Conservation (phyloP, 441 rosid genomes). For the Francoa sonchifolia region DNA sequence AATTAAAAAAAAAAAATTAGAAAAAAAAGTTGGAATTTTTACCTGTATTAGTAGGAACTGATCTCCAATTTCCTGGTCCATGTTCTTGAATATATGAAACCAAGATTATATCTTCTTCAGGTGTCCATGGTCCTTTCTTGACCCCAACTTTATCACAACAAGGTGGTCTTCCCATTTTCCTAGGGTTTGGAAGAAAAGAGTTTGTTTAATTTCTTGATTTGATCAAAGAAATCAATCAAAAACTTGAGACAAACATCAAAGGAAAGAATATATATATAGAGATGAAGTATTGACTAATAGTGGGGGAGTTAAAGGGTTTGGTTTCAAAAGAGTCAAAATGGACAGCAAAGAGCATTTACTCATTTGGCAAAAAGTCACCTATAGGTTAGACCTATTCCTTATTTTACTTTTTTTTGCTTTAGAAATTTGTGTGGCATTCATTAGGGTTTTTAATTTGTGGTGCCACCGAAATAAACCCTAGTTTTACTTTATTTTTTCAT, state of each 20-base stretch:
- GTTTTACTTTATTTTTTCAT: no score
- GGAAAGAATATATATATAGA: conserved; percentile 24
- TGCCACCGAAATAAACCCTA: no score
- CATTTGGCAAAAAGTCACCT: conserved; percentile 46
- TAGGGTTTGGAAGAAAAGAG: not conserved
- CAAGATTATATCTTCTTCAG: conserved; percentile 58
- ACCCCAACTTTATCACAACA: conserved; percentile 57
- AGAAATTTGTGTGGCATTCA: conserved; percentile 26
- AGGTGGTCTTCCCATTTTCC: conserved; percentile 54
- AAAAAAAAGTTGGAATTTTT: not conserved
- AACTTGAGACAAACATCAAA: no score
- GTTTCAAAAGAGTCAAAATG: conserved; percentile 45
- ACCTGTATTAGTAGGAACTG: conserved; percentile 57
- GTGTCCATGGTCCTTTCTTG: conserved; percentile 75
- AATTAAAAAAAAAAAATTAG: not conserved
- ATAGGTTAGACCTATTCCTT: conserved; percentile 19
- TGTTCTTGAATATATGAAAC: conserved; percentile 65
- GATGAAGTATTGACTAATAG: conserved; percentile 1
- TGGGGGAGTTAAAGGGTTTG: conserved; percentile 20
- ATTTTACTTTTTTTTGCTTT: conserved; percentile 15
- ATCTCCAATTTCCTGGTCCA: conserved; percentile 68
- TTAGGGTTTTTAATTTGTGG: no score
- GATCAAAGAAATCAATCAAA: no score
- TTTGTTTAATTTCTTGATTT: conserved; percentile 4
- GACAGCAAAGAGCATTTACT: conserved; percentile 59